Base-by-base conservation (phyloP, 2,329 filamentous ascomycete species). In the Colletotrichum lindemuthianum region DNA sequence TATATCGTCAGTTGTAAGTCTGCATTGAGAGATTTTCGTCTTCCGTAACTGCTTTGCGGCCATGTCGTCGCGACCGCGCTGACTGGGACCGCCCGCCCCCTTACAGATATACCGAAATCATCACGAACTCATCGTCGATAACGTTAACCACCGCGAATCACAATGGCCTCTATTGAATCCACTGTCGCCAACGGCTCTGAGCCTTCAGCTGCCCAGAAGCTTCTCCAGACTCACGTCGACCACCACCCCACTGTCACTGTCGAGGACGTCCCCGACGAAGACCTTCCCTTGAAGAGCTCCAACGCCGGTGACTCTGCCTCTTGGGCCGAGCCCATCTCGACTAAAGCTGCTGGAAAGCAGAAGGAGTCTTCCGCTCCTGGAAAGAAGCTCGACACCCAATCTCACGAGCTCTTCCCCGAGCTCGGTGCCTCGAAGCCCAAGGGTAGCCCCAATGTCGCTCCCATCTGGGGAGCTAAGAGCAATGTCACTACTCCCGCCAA, bases 341-440 rank as follows among this genome's bases (percentile, higher is more conserved):
- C 86, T 55, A 92, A 91, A 78, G 84, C 87, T 66, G 86, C 87
- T 48, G 88, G 86, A 57, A 93, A 92, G 81, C 88, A 91, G 74
- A 90, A 89, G 75, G 83, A 86, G 60, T 77, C 83, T 39, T 75
- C 80, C 2, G 75, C 73, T 48, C 69, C 75, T 47, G 67, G 78
- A 37, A 77, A 79, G 47, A 71, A 83, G 56, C 81, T 97, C 67
- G 92, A 98, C 77, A 94, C 92, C 16, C 86, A 92, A 73, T 97
- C 92, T 15, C 92, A 96, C 74, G 94, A 98, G 78, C 83, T 92
- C 65, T 99, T 99, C 84, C 96, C 96, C n/a, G 90, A 94, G 71
- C 87, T 99, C 50, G 95, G 94, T 67, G 86, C 81, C 24, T 78
- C 84, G 61, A 88, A 88, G 77, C 82, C 88, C 57, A 94, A 93